Conservation (phyloP, 345 rosid genomes). For the Acer yangbiense region DNA sequence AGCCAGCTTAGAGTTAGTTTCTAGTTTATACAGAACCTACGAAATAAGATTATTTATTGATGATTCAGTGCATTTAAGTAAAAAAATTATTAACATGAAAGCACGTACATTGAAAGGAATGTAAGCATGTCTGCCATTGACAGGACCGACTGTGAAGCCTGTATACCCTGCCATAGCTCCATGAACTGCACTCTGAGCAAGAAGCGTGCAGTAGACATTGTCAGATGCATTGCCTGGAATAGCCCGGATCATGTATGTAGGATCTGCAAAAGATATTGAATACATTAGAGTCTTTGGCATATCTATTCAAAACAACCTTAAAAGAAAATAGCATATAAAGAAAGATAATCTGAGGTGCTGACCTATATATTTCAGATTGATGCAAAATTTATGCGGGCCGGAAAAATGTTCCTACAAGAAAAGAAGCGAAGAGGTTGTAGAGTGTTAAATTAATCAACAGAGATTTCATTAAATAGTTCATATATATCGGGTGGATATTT, state of each 20-base stretch:
- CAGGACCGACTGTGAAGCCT: conserved; percentile 79
- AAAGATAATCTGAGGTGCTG: conserved; percentile 1
- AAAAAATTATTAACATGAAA: neutral
- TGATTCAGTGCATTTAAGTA: neutral
- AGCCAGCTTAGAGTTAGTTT: neutral
- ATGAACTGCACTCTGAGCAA: conserved; percentile 86
- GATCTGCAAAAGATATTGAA: conserved; percentile 52
- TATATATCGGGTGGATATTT: neutral
- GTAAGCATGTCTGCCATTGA: conserved; percentile 80
- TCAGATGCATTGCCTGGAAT: conserved; percentile 83
- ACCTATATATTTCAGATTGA: conserved; percentile 91
- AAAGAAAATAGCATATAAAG: conserved; percentile 1
- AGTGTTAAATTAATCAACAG: neutral
- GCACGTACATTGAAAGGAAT: conserved; percentile 67
- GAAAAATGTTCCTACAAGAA: conserved; percentile 58
- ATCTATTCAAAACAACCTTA: conserved; percentile 17
- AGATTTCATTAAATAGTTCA: neutral
- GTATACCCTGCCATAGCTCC: conserved; percentile 95
- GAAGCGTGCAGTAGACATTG: conserved; percentile 88
- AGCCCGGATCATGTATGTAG: conserved; percentile 91
- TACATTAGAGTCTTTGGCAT: conserved; percentile 18
- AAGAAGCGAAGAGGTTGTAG: conserved; percentile 7
- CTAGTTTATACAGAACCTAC: neutral
- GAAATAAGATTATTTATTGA: neutral
- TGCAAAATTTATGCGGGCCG: conserved; percentile 43